phyloP scores from a whole-genome alignment of 371 early-diverging fungal genomes.

The Nematocida ausubeli region DNA sequence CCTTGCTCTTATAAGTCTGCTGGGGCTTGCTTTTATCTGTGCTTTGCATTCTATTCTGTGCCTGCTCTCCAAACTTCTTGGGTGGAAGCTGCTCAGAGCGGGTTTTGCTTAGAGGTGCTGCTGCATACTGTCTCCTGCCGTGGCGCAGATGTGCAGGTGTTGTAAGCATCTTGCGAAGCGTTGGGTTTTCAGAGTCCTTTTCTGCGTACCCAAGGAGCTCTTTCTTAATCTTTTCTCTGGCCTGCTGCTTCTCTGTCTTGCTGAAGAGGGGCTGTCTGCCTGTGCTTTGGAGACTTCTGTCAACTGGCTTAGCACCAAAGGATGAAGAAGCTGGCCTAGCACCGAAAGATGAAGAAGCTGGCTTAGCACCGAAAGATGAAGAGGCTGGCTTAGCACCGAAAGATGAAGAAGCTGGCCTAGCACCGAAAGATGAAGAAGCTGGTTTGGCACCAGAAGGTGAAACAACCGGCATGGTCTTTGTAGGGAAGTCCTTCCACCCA shows the following conservation, averaged over 20 bases:
- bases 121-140: neutral
- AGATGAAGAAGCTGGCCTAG: too few species aligned
- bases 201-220: neutral
- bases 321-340: neutral
- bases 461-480: conserved; percentile 27
- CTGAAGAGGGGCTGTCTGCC: too few species aligned
- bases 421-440: neutral
- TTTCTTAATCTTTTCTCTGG: neutral
- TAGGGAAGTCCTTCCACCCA: conserved; percentile 18
- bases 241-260: too few species aligned
- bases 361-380: neutral
- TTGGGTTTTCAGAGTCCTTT: neutral
- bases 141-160: conserved; percentile 8
- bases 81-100: neutral
- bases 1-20: neutral
- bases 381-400: neutral
- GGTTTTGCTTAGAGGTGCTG: neutral
- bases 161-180: neutral
- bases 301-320: neutral
- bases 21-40: neutral
- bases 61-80: neutral
- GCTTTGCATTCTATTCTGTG: neutral
- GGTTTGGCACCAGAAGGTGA: neutral
- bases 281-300: neutral
- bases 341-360: neutral